Conservation (phyloP, 2,329 filamentous ascomycete genomes). For the Fusarium incarnatum region DNA sequence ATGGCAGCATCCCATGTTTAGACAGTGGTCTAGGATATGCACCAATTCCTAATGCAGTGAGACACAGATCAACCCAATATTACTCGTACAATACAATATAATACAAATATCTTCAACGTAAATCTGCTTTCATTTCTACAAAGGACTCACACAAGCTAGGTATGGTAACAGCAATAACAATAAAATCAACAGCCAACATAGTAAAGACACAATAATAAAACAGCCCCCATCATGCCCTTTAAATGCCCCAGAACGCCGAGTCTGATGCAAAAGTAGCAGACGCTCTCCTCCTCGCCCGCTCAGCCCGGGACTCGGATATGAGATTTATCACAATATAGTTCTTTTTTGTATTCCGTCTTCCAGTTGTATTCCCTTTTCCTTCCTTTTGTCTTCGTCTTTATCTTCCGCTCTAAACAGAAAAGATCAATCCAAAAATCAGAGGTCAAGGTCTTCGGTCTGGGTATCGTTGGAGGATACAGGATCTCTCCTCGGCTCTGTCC, state of each 20-base stretch:
- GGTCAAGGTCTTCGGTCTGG: background rate
- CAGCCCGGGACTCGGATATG: conserved; percentile 36
- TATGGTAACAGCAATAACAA: conserved; percentile 23
- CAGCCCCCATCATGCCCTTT: conserved; percentile 47
- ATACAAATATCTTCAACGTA: background rate
- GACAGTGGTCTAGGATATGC: too few relatives aligned
- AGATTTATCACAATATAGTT: conserved; percentile 20
- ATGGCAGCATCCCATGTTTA: background rate
- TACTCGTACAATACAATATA: background rate
- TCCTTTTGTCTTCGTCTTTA: background rate
- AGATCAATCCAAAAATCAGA: conserved; percentile 26
- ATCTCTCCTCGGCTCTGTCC: conserved; percentile 29
- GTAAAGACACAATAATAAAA: conserved; percentile 9
- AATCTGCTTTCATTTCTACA: conserved; percentile 23
- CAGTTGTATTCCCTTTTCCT: conserved; percentile 14
- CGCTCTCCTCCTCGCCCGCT: conserved; percentile 34
- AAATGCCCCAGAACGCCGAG: conserved; percentile 47
- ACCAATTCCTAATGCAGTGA: background rate
- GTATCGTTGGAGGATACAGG: background rate
- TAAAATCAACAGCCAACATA: conserved; percentile 17
- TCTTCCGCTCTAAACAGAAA: conserved; percentile 23
- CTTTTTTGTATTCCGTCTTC: conserved; percentile 25
- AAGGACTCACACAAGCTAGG: conserved; percentile 24
- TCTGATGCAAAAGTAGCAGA: conserved; percentile 48
- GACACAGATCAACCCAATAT: background rate